Base-by-base conservation (phyloP, 176 grass and related monocot species). In the Chloris gayana region DNA sequence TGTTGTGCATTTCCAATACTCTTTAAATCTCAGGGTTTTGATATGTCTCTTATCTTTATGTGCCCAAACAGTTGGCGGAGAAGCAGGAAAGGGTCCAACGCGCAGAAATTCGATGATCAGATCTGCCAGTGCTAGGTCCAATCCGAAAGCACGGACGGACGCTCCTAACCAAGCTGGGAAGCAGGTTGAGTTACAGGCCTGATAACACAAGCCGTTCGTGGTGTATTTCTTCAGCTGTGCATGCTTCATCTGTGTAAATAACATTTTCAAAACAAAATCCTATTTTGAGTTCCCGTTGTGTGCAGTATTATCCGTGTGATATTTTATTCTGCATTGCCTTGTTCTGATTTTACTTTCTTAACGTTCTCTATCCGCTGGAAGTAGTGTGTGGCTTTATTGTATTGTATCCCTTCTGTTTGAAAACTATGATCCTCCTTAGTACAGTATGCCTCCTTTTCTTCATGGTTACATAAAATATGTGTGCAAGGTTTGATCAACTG, bases 211-310 rank as follows among this genome's bases (percentile, higher is more conserved):
- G 62, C 41, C 0, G 15, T 29, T 73, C n/a, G 29, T 68, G 60
- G 38, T 69, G 37, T 82, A 53, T 12, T 78, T 78, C 60, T 73
- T 49, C 73, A 77, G 49, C 47, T 73, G 78, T 67, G 47, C 65
- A 73, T 72, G 67, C 25, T 74, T 38, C 39, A 54, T 68, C 42
- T 82, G 11, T 85, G 60, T 86, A 63, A n/a, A 82, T 90, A 81
- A 56, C 47, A 62, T 86, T 49, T 76, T 41, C 42, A 9, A 9
- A 47, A 10, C 12, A 24, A 33, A 53, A 64, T 82, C 33, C 14
- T 68, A 14, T 62, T 59, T 67, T 63, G 15, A 29, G 62, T 74
- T 61, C 17, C 21, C 73, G 22, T 82, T 67, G 73, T 67, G 73
- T 78, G 49, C 31, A 58, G 72, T 29, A 38, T 62, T 74, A 12